A percentile compares a stretch with the other conserved stretches of the same genome.
These are phyloP conservation scores for Trichophyton simii DNA, from an alignment of 2,329 filamentous ascomycete genomes.

Conservation along the genomic window DNA sequence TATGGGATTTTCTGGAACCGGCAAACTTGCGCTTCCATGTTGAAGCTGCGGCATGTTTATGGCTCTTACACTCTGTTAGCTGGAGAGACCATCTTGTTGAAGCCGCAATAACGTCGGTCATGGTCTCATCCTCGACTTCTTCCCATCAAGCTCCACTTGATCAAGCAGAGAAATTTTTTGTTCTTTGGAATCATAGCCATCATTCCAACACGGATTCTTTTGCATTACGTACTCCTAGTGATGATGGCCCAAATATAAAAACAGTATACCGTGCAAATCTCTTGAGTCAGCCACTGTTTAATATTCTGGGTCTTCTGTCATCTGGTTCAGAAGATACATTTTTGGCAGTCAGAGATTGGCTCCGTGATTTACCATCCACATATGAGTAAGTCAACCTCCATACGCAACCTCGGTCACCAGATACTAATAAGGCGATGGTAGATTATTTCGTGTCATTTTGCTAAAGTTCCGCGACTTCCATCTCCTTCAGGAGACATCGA, in stretches of 20 bases:
- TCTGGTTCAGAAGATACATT: slow-evolving; percentile 62
- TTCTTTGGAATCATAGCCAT: slow-evolving; percentile 33
- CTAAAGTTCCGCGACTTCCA: slow-evolving; percentile 21
- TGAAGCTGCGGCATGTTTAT: slow-evolving; percentile 73
- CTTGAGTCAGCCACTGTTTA: slow-evolving; percentile 66
- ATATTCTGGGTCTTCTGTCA: slow-evolving; percentile 65
- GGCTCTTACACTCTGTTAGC: slow-evolving; percentile 69
- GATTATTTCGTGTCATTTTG: slow-evolving; percentile 27
- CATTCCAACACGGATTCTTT: slow-evolving; percentile 27
- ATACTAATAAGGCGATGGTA: slow-evolving; percentile 13
- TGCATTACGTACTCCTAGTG: slow-evolving; percentile 9
- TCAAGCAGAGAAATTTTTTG: slow-evolving; percentile 29
- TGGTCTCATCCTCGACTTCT: slow-evolving; percentile 41
- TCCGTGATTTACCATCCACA: slow-evolving; percentile 48
- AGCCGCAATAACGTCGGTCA: slow-evolving; percentile 58
- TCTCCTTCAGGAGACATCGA: slow-evolving; percentile 13
- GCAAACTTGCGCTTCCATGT: slow-evolving; percentile 84
- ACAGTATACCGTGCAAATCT: slow-evolving; percentile 42
- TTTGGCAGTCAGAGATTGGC: slow-evolving; percentile 67
- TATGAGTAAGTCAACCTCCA: slow-evolving; percentile 34
- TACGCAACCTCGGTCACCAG: not conserved
- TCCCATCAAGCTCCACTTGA: slow-evolving; percentile 22
- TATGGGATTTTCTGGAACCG: slow-evolving; percentile 75
- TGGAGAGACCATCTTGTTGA: slow-evolving; percentile 61
- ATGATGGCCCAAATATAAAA: slow-evolving; percentile 17